A percentile compares a stretch with the other conserved stretches of the same genome.
Conservation (phyloP, 306 rosid species). For the Quercus berberidifolia region DNA sequence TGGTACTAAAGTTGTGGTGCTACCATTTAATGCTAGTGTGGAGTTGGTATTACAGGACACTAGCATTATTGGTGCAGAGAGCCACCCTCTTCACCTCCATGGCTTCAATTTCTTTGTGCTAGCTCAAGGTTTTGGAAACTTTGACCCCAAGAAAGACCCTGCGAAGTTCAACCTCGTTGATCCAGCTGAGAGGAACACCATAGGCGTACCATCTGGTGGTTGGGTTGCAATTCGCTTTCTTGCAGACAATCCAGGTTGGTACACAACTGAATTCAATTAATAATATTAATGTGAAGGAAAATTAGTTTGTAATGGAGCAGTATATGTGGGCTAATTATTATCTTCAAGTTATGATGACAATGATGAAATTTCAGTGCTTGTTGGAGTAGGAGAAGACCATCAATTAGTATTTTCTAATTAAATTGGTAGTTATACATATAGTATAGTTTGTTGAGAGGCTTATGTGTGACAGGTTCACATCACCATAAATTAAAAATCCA, state of each 20-base stretch:
- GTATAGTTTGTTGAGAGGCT: background rate
- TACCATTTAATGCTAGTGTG: slow-evolving; percentile 55
- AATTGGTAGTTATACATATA: no score
- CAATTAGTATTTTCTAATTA: background rate
- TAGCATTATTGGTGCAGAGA: slow-evolving; percentile 61
- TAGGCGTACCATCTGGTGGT: slow-evolving; percentile 67
- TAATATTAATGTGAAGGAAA: background rate
- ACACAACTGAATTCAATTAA: background rate
- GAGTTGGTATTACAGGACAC: slow-evolving; percentile 72
- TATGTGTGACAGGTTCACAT: background rate
- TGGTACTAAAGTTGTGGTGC: slow-evolving; percentile 54
- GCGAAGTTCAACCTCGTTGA: slow-evolving; percentile 56
- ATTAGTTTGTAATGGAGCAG: background rate
- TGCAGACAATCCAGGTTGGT: slow-evolving; percentile 65
- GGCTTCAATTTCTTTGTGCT: slow-evolving; percentile 75
- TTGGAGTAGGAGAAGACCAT: background rate
- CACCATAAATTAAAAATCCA: background rate
- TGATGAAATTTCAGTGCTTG: background rate
- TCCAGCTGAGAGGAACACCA: slow-evolving; percentile 71
- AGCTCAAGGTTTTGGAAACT: slow-evolving; percentile 64
- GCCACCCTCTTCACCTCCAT: slow-evolving; percentile 83
- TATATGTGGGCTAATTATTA: background rate
- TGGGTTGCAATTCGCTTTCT: slow-evolving; percentile 71
- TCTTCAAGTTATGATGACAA: background rate
- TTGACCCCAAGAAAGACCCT: slow-evolving; percentile 59